Evolutionary conservation across 2,329 filamentous ascomycete genomes (phyloP), one percentile per base, ranked within the genome.

Genomic region (Trichoderma guizhouense): DNA sequence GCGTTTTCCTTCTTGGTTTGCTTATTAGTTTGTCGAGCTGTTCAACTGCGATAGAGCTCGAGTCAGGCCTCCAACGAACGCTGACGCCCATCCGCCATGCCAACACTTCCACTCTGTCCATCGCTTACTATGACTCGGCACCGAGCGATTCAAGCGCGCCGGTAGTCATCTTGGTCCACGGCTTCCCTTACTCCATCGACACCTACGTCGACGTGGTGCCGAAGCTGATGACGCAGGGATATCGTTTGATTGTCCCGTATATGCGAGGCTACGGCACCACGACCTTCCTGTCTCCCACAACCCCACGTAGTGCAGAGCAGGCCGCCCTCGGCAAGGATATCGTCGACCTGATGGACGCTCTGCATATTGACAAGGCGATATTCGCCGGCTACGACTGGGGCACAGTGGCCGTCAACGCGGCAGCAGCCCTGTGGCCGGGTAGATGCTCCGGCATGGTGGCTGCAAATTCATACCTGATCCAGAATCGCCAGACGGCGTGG

Each of bases 301-400:
- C 76, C 7, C 73, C 75, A 5, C 75, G 77, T 8, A 76, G 76
- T 32, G 77, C 75, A 18, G 73, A 79, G 71, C 78, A 78, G 64
- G 77, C 77, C 15, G 77, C 76, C 0, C 74, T 77, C 9, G 77
- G 76, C 2, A 72, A 74, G 12, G 77, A 79, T 21, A 47, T 79
- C 9, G 74, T 79, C 24, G 75, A 74, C 26, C 73, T 79, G 2
- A 73, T 78, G 60, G 76, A 79, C 63, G 74, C 72, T 8, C 71
- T 78, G 0, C n/a, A 73, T 9, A 77, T 77, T 21, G 66, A 74
- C 3, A 76, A 72, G 36, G 77, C 77, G 9, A 75, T 78, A 7
- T 74, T 78, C 39, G 77, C 76, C 4, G 78, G 78, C 18, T 78
- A 76, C 64, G 78, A 79, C 62, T 79, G 78, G 77, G 78, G 77